phyloP scores from a whole-genome alignment of 768 basidiomycete species.

The Tephrocybe sp. region DNA sequence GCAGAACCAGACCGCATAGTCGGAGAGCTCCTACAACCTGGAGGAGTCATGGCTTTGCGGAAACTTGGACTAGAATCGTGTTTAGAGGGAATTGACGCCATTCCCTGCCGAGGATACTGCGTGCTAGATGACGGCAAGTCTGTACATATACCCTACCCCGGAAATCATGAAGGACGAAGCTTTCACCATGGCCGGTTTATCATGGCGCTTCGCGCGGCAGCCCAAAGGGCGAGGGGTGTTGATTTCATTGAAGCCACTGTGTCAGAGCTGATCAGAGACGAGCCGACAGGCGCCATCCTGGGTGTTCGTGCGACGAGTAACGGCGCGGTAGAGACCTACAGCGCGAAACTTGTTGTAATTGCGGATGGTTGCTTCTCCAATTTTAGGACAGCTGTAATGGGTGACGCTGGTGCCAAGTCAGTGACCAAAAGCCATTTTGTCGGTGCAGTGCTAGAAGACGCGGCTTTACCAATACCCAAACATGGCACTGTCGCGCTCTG shows the following conservation, averaged over 20 bases:
- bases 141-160: constrained; percentile 90
- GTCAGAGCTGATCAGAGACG: constrained; percentile 66
- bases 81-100: constrained; percentile 85
- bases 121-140: constrained; percentile 62
- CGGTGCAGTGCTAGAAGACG: constrained; percentile 80
- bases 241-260: constrained; percentile 85
- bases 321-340: constrained; percentile 50
- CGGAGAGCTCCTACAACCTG: constrained; percentile 94
- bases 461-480: constrained; percentile 64
- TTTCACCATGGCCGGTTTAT: constrained; percentile 96
- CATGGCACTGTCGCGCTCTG: constrained; percentile 85
- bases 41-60: constrained; percentile 74
- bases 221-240: constrained; percentile 57
- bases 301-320: constrained; percentile 65
- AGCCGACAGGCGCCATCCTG: constrained; percentile 46
- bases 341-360: constrained; percentile 78
- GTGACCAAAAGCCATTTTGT: constrained; percentile 76
- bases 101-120: constrained; percentile 83
- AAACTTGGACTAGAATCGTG: constrained; percentile 74
- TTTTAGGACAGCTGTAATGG: constrained; percentile 73
- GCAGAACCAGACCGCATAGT: constrained; percentile 95
- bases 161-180: constrained; percentile 65
- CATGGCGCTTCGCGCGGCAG: constrained; percentile 69
- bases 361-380: constrained; percentile 97
- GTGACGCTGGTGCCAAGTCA: constrained; percentile 45